Evolutionary conservation across 768 basidiomycete genomes (phyloP), one percentile per base, ranked within the genome.

Genomic region (Candolleomyces eurysporus): DNA sequence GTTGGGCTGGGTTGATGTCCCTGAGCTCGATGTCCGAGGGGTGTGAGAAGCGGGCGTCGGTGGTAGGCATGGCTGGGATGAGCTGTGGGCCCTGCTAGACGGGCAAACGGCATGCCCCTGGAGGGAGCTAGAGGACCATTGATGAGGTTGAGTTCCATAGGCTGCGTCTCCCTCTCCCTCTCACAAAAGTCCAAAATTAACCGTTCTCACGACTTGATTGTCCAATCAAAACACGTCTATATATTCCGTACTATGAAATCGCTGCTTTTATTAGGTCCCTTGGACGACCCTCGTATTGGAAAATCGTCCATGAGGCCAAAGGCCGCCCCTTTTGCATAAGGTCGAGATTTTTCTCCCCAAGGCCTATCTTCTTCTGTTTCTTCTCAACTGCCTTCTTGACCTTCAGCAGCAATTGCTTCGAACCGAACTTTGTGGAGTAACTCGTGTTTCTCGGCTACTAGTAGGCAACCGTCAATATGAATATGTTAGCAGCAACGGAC

Each of bases 361-460:
- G 26, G 26, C 26, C 26, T 4, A 26, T 26, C 26, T 2, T 26
- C 26, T 85, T 92, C 74, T 91, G 87, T 72, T 87, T 94, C 82
- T 91, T 96, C 67, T 92, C 92, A 31, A 96, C 86, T 5, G 86
- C 92, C 73, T 90, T 94, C 70, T 90, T 92, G 57, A 96, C 91
- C 94, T 59, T 83, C 78, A 17, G 82, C 81, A 5, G 90, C 88
- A 48, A 95, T 79, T 6, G 89, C 89, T 22, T 94, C 89, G 70
- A 91, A 92, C 61, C 88, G 83, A 17, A 94, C 91, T 58, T 87
- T 84, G 59, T 86, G 74, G 0, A 96, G 67, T 30, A 94, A 65
- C 58, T 88, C 82, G 67, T 87, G 90, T 79, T 92, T 87, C 66
- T 92, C 92, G 32, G 26, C 52, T 54, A n/a, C n/a, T n/a, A n/a